Evolutionary conservation across 371 early-diverging fungal genomes (phyloP), one percentile per base, ranked within the genome.

Genomic region (Apophysomyces ossiformis): DNA sequence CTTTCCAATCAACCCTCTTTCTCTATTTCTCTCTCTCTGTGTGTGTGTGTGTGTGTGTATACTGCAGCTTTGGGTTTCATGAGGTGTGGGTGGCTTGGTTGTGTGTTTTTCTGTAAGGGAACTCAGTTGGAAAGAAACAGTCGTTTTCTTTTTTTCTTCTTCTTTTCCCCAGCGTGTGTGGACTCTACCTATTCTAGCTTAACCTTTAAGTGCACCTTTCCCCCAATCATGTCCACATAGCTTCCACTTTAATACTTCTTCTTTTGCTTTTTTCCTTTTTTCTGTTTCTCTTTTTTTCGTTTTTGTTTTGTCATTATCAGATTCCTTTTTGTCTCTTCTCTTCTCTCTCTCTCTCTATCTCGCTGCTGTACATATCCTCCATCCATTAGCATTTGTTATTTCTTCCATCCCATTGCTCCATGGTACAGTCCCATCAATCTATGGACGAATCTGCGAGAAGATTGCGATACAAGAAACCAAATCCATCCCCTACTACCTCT

Each of bases 391-490:
- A 47, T 47, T 18, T 47, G 7, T 18, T 47, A n/a, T 15, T n/a
- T 46, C 4, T 16, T 41, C 32, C 32, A 26, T 26, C 32, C 2
- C 32, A 26, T 26, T 26, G 32, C 47, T 47, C 16, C 47, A 47
- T 47, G 47, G 47, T 47, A 16, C 47, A 47, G 47, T 47, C n/a
- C 18, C 16, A 7, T 47, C 47, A 47, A 47, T 47, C 47, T 47
- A 47, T 47, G 47, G 47, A 47, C 11, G 47, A 47, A 11, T 15
- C 47, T 47, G 47, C 47, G 7, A 47, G 47, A 47, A 47, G 18
- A n/a, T 18, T 47, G 47, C 47, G 47, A 47, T 47, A 47, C 63
- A 63, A 58, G 44, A 68, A 68, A 50, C 63, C 59, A 26, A 63
- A 46, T 18, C 58, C 64, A 2, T 47, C 68, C 4, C 50, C 64